phyloP scores from a whole-genome alignment of 208 protist genomes.

The Crithidia sp. region DNA sequence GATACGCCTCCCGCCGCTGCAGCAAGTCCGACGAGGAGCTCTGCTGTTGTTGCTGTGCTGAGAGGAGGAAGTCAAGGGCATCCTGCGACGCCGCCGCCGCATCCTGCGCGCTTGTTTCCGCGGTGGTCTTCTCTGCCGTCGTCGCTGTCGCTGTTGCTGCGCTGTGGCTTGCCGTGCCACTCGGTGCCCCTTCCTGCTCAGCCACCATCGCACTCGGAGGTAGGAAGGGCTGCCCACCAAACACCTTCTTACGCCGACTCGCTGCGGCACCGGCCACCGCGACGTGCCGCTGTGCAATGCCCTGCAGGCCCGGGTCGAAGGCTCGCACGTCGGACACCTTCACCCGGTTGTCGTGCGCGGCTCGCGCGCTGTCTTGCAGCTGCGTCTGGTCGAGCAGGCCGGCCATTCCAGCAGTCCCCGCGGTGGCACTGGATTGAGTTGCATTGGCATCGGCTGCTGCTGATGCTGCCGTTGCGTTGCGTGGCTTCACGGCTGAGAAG shows the following conservation, averaged over 20 bases:
- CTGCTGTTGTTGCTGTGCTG: conserved; percentile 20
- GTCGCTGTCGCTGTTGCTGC: neutral
- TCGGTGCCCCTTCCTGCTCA: neutral
- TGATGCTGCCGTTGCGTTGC: neutral
- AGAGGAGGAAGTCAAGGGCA: conserved; percentile 12
- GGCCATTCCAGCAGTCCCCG: neutral
- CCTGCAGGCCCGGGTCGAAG: conserved; percentile 33
- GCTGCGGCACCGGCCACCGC: neutral
- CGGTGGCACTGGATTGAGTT: neutral
- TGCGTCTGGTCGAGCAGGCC: conserved; percentile 1
- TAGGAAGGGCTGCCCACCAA: conserved; percentile 12
- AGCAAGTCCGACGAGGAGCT: conserved; percentile 4
- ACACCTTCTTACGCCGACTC: conserved; percentile 12
- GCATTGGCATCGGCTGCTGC: neutral
- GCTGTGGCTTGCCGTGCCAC: neutral
- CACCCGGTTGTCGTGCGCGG: neutral
- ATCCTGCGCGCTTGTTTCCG: neutral
- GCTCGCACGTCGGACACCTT: conserved; percentile 35
- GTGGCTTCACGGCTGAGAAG: conserved; percentile 45
- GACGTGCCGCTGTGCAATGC: conserved; percentile 21
- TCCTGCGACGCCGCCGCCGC: conserved; percentile 5
- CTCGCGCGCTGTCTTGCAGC: conserved; percentile 33
- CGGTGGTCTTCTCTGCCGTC: neutral
- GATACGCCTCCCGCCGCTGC: conserved; percentile 34
- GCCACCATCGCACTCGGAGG: neutral